Conservation (phyloP, 2,329 filamentous ascomycete species). For the Aschersonia sp. region DNA sequence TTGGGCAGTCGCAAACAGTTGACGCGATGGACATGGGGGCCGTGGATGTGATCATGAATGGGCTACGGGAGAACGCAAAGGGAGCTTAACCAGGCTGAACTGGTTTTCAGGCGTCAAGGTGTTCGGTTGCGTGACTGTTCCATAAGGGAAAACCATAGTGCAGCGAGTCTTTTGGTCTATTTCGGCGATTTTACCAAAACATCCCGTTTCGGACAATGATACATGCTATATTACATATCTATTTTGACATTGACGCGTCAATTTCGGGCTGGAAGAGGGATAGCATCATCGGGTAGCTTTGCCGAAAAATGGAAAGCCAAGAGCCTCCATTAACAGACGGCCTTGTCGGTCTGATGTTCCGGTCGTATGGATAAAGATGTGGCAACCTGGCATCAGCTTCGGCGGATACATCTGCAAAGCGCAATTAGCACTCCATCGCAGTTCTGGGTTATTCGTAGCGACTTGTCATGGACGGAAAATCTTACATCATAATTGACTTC, state of each 20-base stretch:
- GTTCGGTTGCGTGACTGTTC: no score
- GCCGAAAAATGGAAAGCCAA: constrained; percentile 59
- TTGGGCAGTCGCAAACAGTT: constrained; percentile 36
- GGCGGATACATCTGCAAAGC: constrained; percentile 39
- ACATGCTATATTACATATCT: no score
- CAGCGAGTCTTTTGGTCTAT: no score
- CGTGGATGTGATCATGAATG: constrained; percentile 61
- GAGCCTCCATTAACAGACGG: constrained; percentile 45
- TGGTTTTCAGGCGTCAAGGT: background rate
- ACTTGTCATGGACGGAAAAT: constrained; percentile 9
- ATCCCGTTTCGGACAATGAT: no score
- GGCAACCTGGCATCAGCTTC: constrained; percentile 70
- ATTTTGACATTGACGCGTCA: background rate
- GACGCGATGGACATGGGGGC: constrained; percentile 80
- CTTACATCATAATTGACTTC: constrained; percentile 90
- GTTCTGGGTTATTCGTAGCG: background rate
- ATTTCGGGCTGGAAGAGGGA: background rate
- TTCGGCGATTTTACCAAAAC: no score
- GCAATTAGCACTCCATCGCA: constrained; percentile 4
- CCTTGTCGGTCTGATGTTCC: constrained; percentile 78
- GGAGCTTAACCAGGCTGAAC: constrained; percentile 17
- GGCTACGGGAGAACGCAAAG: constrained; percentile 41
- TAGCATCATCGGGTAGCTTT: constrained; percentile 35
- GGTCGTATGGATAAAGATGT: constrained; percentile 72
- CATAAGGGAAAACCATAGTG: no score